Evolutionary conservation across 2,329 filamentous ascomycete species (phyloP).

Genomic region (Ploettnerulaceae sp.): DNA sequence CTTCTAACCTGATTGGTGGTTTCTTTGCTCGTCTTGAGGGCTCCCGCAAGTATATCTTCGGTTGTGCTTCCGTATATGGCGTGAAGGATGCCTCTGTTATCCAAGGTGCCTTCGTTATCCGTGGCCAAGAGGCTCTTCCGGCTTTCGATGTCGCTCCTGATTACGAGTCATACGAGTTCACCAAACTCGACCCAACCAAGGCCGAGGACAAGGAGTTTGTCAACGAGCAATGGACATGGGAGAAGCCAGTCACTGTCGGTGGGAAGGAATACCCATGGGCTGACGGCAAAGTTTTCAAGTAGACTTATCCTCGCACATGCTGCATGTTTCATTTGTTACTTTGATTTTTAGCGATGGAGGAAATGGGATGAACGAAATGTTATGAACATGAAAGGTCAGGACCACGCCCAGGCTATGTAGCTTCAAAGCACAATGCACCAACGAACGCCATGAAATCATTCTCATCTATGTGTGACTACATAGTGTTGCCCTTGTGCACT

Average conservation of each 20-base stretch:
- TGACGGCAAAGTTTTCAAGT: slow-evolving; percentile 99
- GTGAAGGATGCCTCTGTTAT: slow-evolving; percentile 84
- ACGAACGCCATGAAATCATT: too few relatives aligned
- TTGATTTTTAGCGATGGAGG: slow-evolving; percentile 22
- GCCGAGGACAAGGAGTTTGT: slow-evolving; percentile 80
- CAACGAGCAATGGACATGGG: slow-evolving; percentile 86
- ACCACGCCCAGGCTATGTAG: too few relatives aligned
- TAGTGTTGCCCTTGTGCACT: too few relatives aligned
- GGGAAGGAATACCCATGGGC: slow-evolving; percentile 88
- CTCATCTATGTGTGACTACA: too few relatives aligned
- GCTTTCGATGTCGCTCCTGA: slow-evolving; percentile 98
- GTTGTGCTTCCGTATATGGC: slow-evolving; percentile 83
- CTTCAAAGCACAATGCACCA: slow-evolving; percentile 2
- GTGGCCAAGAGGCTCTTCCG: slow-evolving; percentile 77
- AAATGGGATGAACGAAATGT: slow-evolving; percentile 15
- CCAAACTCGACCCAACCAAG: slow-evolving; percentile 88
- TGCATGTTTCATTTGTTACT: slow-evolving; percentile 11
- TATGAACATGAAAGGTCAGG: slow-evolving; percentile 28
- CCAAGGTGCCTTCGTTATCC: slow-evolving; percentile 89
- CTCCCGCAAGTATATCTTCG: slow-evolving; percentile 98
- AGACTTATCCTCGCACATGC: slow-evolving; percentile 40
- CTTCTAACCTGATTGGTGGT: slow-evolving; percentile 94
- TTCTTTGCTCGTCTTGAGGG: slow-evolving; percentile 97
- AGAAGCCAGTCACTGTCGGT: slow-evolving; percentile 71
- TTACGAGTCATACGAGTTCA: slow-evolving; percentile 94